Base-by-base conservation (phyloP, 495 filamentous ascomycete species). In the Oidiodendron maius region DNA sequence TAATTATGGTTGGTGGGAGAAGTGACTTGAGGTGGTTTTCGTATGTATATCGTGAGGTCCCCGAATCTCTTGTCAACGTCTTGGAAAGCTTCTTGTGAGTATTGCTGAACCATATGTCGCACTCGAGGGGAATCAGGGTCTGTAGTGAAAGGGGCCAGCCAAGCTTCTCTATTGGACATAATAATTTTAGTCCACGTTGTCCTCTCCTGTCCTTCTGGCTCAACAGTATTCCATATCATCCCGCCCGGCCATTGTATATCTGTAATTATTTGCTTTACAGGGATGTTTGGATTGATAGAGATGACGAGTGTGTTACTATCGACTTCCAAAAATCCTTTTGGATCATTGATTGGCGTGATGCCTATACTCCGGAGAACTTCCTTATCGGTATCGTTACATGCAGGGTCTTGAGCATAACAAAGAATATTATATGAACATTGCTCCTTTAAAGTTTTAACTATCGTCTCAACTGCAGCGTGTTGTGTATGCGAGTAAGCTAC, bases 181-280 rank as follows among this genome's bases (percentile, higher is more conserved):
- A 34, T 8, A n/a, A 8, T 34, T 9, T 8, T n/a, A 9, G n/a
- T n/a, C 32, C n/a, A 13, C 40, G 1, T 18, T 16, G 35, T 10
- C 34, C 55, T 53, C 21, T 46, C 40, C 55, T 57, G 56, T 18
- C 4, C 15, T 38, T 43, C 48, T n/a, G 21, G 32, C 12, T n/a
- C 37, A 1, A 65, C 59, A 9, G 50, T 59, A 50, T 66, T 58
- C 61, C 66, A 69, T 9, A 69, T 51, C 59, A 66, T 61, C 9
- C 55, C 60, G 0, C 57, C 63, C 0, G 66, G 66, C 50, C 60
- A 59, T 5, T 55, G 50, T 13, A 56, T 48, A 51, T 69, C 65
- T 25, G 61, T 61, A 3, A 69, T 48, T 5, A 69, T 59, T 45
- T 69, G 64, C 39, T 60, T 61, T 0, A 69, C 62, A 1, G 64